A percentile compares a stretch with the other conserved stretches of the same genome.
Conservation (phyloP, 2,329 filamentous ascomycete species). For the Talaromyces sp. region DNA sequence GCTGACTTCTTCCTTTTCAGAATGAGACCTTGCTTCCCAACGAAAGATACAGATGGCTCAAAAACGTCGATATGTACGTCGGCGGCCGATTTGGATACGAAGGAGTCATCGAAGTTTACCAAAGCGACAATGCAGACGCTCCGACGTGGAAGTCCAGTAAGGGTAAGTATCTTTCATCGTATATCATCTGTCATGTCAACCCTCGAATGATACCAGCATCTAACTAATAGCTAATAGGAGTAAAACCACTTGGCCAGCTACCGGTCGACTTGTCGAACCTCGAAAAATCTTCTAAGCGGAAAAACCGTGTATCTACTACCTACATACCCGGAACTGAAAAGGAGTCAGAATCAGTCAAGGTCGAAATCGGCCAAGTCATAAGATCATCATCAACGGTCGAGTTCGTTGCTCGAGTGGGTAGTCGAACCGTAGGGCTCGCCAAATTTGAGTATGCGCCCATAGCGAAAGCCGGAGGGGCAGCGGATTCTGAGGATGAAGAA, state of each 20-base stretch:
- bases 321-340: background rate
- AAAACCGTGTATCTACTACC: background rate
- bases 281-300: background rate
- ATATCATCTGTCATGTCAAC: background rate
- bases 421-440: background rate
- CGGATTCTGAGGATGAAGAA: background rate
- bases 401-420: slow-evolving; percentile 1
- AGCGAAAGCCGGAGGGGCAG: background rate
- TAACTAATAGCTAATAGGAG: background rate
- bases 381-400: background rate
- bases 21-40: background rate
- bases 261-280: background rate
- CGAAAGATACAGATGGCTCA: slow-evolving; percentile 5
- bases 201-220: no score
- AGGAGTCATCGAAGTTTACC: background rate
- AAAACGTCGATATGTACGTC: background rate
- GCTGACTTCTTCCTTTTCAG: background rate
- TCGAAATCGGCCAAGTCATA: slow-evolving; percentile 3
- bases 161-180: background rate
- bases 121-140: background rate
- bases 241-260: background rate
- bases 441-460: background rate
- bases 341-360: background rate
- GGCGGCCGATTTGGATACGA: background rate
- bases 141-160: background rate